Percentiles rank a stretch among this genome's conserved stretches.
Conservation (phyloP, 2,329 filamentous ascomycete species). For the Graphilbum fragrans region DNA sequence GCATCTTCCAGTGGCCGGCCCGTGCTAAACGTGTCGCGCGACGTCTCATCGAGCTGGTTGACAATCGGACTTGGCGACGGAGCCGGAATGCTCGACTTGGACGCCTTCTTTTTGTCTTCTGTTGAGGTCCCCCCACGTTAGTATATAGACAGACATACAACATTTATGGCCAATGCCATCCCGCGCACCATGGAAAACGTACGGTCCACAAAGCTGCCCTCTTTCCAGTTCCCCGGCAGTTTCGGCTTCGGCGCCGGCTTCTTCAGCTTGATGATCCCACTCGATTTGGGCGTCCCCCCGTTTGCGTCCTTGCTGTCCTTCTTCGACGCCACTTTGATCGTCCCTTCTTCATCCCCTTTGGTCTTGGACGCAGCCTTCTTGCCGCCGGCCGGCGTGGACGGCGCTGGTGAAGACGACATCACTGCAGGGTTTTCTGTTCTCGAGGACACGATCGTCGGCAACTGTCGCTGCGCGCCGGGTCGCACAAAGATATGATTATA, state of each 20-base stretch:
- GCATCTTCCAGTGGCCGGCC: constrained; percentile 72
- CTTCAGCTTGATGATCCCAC: constrained; percentile 48
- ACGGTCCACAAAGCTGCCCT: constrained; percentile 54
- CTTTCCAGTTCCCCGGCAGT: constrained; percentile 61
- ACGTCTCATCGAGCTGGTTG: constrained; percentile 61
- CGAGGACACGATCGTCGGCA: too few species aligned
- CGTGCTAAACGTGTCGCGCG: constrained; percentile 68
- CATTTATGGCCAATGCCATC: too few species aligned
- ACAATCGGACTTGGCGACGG: constrained; percentile 43
- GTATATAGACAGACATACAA: too few species aligned
- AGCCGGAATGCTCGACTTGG: constrained; percentile 29
- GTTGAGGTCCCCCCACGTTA: not conserved
- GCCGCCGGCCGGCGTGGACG: constrained; percentile 4
- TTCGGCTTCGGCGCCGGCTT: constrained; percentile 48
- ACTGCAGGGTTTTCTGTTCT: too few species aligned
- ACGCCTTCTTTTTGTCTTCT: constrained; percentile 40
- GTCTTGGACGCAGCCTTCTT: constrained; percentile 13
- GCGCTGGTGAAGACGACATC: constrained; percentile 11
- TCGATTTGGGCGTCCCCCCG: constrained; percentile 16
- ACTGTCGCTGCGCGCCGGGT: too few species aligned
- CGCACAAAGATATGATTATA: too few species aligned
- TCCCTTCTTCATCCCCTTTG: constrained; percentile 41
- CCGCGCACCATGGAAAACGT: too few species aligned
- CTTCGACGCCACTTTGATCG: constrained; percentile 51
- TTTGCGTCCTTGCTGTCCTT: constrained; percentile 28